Evolutionary conservation across 2,329 filamentous ascomycete genomes (phyloP).

Genomic region (Trichoderma harzianum): DNA sequence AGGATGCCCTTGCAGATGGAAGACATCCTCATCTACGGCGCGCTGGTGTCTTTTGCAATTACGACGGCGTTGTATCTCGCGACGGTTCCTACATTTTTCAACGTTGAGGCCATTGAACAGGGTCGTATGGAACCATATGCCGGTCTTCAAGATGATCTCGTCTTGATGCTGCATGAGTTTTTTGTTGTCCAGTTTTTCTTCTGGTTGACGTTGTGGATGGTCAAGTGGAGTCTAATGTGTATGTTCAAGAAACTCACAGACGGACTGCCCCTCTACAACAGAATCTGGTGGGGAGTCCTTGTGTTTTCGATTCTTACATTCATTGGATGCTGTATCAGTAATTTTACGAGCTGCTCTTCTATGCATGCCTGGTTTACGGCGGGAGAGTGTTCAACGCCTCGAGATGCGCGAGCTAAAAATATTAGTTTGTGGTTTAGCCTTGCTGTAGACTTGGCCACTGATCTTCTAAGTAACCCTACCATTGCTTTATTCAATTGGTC

Average conservation of each 20-base stretch:
- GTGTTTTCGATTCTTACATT: conserved; percentile 22
- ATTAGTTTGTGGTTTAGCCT: conserved; percentile 25
- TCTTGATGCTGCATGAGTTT: conserved; percentile 22
- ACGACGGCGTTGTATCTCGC: not conserved
- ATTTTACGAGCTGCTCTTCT: conserved; percentile 24
- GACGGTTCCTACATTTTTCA: not conserved
- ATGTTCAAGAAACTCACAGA: conserved; percentile 23
- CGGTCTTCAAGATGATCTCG: conserved; percentile 5
- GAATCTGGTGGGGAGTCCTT: conserved; percentile 21
- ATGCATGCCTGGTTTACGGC: conserved; percentile 24
- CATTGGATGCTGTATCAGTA: conserved; percentile 23
- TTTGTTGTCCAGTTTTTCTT: conserved; percentile 25
- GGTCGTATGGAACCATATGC: conserved; percentile 16
- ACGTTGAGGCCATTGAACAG: not conserved
- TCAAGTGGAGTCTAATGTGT: conserved; percentile 24
- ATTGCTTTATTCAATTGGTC: not conserved
- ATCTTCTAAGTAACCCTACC: conserved; percentile 20
- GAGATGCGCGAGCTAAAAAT: conserved; percentile 21
- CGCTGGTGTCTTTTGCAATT: not conserved
- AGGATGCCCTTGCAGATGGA: not conserved
- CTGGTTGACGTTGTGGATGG: conserved; percentile 24
- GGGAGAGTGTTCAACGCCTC: conserved; percentile 18
- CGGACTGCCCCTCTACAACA: conserved; percentile 20
- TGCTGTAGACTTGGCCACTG: conserved; percentile 21
- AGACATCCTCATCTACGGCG: not conserved